Evolutionary conservation across 2,329 filamentous ascomycete species (phyloP), one percentile per base, ranked within the genome.

Genomic region (Juglanconis oblonga): DNA sequence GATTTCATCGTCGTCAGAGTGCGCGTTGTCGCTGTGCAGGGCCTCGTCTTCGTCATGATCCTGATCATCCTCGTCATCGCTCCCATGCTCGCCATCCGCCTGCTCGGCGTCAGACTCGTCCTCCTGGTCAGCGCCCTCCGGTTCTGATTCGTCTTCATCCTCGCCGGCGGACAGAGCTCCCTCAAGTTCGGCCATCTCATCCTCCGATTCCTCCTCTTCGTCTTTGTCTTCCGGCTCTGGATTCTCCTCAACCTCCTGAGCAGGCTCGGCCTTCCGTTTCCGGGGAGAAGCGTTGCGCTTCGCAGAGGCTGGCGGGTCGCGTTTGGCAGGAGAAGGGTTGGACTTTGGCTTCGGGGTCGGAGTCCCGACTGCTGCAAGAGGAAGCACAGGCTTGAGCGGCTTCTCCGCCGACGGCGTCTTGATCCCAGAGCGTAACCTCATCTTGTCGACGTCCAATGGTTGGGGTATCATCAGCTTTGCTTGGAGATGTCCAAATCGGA

Each of bases 251-350:
- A 79, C 74, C 66, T 85, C 83, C 36, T 78, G 78, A 31, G 79
- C 81, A 24, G 84, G 79, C 62, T 57, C 47, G 11, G 83, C 83
- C 74, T 90, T 90, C 65, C 88, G 84, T 78, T 90, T 90, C 72
- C 83, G 80, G 4, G 61, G 58, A n/a, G 61, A 61, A 5, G 58
- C 45, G 6, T 50, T 44, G 36, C 35, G 48, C 47, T 42, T 51
- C n/a, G 54, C 45, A 14, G 52, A 38, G 8, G 42, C 44, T 3
- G 61, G 36, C 3, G 38, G 53, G 32, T 55, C 58, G 42, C 54
- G 50, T 53, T 9, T 52, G 32, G 38, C 54, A 29, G 54, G 45
- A 38, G 57, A 52, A 9, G 50, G 31, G 31, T 50, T 53, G 52
- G 40, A 38, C 38, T 58, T 62, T 38, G 53, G 13, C 32, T 57